phyloP scores from a whole-genome alignment of 1,139 yeast genomes.

The Pneumocystis oryctolagi region DNA sequence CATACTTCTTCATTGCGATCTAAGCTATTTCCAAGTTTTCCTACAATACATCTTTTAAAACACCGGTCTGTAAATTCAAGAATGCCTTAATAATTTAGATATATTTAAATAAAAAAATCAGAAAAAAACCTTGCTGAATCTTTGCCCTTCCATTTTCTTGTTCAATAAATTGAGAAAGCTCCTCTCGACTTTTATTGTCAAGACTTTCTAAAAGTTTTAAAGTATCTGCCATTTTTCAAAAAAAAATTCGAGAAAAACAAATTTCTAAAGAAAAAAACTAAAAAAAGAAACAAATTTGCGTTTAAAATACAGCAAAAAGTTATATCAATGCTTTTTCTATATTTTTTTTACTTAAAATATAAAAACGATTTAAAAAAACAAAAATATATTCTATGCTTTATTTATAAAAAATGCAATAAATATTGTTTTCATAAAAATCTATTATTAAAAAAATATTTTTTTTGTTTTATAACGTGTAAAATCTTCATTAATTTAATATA shows the following conservation, averaged over 20 bases:
- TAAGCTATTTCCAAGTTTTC: slow-evolving; percentile 7
- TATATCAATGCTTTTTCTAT: no score
- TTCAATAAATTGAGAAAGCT: slow-evolving; percentile 8
- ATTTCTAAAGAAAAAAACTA: not conserved
- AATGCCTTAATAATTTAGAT: slow-evolving; percentile 1
- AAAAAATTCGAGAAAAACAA: not conserved
- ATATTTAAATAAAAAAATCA: not conserved
- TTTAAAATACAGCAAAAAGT: no score
- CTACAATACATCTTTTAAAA: slow-evolving; percentile 7
- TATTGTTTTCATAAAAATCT: no score
- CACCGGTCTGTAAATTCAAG: slow-evolving; percentile 10
- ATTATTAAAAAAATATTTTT: no score
- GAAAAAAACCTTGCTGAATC: slow-evolving; percentile 3
- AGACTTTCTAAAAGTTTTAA: not conserved
- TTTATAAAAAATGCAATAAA: no score
- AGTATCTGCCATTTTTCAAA: not conserved
- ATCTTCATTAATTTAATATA: no score
- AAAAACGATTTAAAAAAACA: no score
- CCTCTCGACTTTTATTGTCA: slow-evolving; percentile 6
- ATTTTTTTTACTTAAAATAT: no score
- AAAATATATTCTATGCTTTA: no score
- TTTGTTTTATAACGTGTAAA: no score
- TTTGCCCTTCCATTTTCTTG: slow-evolving; percentile 9
- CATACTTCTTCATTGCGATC: slow-evolving; percentile 5
- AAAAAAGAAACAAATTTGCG: no score